Evolutionary conservation across 495 filamentous ascomycete species (phyloP).

Genomic region (Talaromyces wortmannii): DNA sequence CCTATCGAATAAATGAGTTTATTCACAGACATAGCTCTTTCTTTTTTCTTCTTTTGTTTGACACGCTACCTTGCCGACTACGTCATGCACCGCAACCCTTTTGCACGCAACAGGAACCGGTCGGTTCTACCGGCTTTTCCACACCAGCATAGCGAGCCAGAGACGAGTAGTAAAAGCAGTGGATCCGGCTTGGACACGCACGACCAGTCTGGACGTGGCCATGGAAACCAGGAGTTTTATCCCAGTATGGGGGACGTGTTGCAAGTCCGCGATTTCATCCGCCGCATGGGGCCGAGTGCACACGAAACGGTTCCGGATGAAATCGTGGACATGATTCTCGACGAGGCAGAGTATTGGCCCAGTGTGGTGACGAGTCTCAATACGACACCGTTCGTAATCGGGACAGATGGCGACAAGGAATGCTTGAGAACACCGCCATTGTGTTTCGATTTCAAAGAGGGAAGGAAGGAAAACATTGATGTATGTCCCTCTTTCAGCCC

Average conservation of each 20-base stretch:
- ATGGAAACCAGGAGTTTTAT: conserved; percentile 9
- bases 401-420: conserved; percentile 31
- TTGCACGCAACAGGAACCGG: background rate
- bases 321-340: conserved; percentile 59
- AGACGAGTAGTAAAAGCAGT: conserved; percentile 3
- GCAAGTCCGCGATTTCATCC: conserved; percentile 25
- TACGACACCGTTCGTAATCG: conserved; percentile 16
- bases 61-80: background rate
- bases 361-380: conserved; percentile 25
- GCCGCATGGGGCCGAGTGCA: conserved; percentile 19
- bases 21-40: background rate
- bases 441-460: conserved; percentile 21
- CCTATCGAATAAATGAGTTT: background rate
- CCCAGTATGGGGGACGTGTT: conserved; percentile 28
- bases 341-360: conserved; percentile 68
- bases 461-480: background rate
- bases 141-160: background rate
- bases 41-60: background rate
- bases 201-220: background rate
- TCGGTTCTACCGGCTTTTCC: conserved; percentile 2
- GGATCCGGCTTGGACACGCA: background rate
- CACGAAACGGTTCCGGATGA: conserved; percentile 45
- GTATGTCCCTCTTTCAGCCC: background rate
- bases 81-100: background rate
- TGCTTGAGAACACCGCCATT: conserved; percentile 31